Evolutionary conservation across 805 yeast species (phyloP), one percentile per base, ranked within the genome.

Genomic region (Tetrapisispora nanseiensis): DNA sequence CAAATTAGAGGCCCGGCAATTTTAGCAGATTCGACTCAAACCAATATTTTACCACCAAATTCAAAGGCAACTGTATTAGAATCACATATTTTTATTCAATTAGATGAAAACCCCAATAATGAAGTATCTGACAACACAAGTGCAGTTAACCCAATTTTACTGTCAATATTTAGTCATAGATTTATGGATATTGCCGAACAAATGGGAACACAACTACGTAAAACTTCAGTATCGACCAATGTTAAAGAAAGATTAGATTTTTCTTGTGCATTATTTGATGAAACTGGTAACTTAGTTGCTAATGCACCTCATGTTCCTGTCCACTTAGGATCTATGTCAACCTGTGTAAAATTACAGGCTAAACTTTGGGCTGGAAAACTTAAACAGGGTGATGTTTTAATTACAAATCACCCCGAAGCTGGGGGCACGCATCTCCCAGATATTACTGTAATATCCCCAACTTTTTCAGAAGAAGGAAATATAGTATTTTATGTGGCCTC

Each of bases 341-440:
- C 86, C 1, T 84, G 87, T 46, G 80, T 85, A 21, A 70, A 74
- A 13, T 74, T 71, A 8, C 94, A 84, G 59, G 76, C 80, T 3
- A 62, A 70, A 27, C 40, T 74, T 13, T 83, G 94, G 94, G 61
- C 70, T 30, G 79, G 75, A 7, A 75, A 75, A 48, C 56, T 85
- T 32, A 67, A 70, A 43, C 78, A 76, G 4, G 95, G 95, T 20
- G 94, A 85, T 61, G 86, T 82, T 3, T 50, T 85, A 2, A 77
- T 81, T 4, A 78, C 89, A 0, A 85, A 85, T 55, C 92, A 83
- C 52, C 95, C 95, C 2, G 78, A 78, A 18, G 76, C 76, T 39
- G 90, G 90, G n/a, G 94, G 94, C 3, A 82, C 92, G 0, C 95
- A 85, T 63, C 66, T 85, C 45, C 95, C 95, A 0, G 95, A 85